phyloP scores from a whole-genome alignment of 139 green algal genomes.

The Nannochloris sp. region DNA sequence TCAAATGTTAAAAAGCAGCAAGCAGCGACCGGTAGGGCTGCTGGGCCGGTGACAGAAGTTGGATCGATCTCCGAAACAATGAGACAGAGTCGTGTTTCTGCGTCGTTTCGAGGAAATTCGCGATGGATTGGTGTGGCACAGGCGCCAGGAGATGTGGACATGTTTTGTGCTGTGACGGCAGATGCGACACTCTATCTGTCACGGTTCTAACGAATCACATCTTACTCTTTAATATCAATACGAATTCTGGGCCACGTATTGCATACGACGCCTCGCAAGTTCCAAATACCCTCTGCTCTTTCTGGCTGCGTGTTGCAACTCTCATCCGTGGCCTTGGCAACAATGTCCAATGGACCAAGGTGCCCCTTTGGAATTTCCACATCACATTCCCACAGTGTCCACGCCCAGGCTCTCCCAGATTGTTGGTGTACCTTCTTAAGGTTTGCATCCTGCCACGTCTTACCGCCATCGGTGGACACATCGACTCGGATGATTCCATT shows the following conservation, averaged over 20 bases:
- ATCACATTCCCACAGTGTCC: slow-evolving; percentile 58
- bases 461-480: slow-evolving; percentile 65
- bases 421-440: slow-evolving; percentile 21
- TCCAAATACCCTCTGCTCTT: slow-evolving; percentile 53
- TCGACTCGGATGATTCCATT: slow-evolving; percentile 72
- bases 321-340: slow-evolving; percentile 55
- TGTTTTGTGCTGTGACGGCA: slow-evolving; percentile 18
- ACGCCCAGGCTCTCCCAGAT: slow-evolving; percentile 49
- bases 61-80: neutral
- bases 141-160: slow-evolving; percentile 10
- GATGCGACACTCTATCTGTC: slow-evolving; percentile 19
- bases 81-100: neutral
- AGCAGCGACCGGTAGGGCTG: neutral
- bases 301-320: slow-evolving; percentile 78
- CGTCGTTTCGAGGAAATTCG: slow-evolving; percentile 26
- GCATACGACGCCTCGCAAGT: slow-evolving; percentile 67
- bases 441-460: slow-evolving; percentile 51
- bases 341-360: slow-evolving; percentile 35
- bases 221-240: neutral
- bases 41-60: neutral
- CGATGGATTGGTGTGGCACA: slow-evolving; percentile 28
- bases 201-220: neutral
- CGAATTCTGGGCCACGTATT: slow-evolving; percentile 60
- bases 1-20: neutral
- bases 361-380: slow-evolving; percentile 38